Base-by-base conservation (phyloP, 1,284 basidiomycete genomes). In the Athelia psychrophila region DNA sequence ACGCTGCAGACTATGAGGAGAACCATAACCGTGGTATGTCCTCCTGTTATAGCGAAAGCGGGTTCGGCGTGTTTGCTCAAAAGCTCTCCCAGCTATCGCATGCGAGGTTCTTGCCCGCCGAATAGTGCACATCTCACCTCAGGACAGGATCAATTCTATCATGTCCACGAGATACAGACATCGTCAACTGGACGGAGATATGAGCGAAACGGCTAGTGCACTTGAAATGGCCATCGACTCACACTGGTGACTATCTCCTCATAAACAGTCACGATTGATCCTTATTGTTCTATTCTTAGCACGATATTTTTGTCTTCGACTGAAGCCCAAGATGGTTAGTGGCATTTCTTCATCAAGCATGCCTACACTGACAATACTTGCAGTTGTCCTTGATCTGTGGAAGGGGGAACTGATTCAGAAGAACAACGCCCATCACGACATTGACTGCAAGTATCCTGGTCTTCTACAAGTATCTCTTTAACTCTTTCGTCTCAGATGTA, bases 91-190 rank as follows among this genome's bases (percentile, higher is more conserved):
- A 86, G 92, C 88, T 44, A 78, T 79, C 27, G 89, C 94, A 2
- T 96, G 94, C 61, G 94, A 97, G 69, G 88, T 92, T 2, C 73
- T 97, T 16, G 95, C 95, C 3, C 82, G 93, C 48, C 77, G 86
- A 52, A 84, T 95, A 48, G 78, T 95, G 10, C 91, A 94, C 64
- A 68, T 76, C 36, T 66, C 83, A 10, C 73, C 86, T 0, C 71
- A 75, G 5, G 90, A 93, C 48, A 78, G 79, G 49, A 69, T 93
- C 23, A 76, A 80, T 48, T 70, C 74, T 2, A 80, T 93, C 58
- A 87, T 95, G 84, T 86, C 87, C 8, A 85, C 83, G 4, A 80
- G 95, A 1, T 95, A 86, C 69, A 79, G 80, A 48, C 84, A 88
- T 61, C 70, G 76, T 45, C 86, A 93, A 64, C 63, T 75, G 38